These are phyloP conservation scores for Wickerhamomyces hampshirensis DNA, from an alignment of 805 yeast species.

Conservation along the genomic window DNA sequence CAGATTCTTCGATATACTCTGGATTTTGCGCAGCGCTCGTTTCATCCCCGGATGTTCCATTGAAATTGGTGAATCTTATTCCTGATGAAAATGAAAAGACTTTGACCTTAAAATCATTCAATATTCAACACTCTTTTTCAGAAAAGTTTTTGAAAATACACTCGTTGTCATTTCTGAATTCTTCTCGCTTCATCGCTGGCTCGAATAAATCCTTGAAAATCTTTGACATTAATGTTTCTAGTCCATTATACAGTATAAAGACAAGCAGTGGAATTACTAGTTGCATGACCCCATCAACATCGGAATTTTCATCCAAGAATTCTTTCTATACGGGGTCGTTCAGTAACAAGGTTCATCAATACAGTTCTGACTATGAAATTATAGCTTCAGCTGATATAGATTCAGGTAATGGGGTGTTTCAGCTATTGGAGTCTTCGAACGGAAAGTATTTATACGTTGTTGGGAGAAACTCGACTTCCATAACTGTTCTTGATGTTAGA, in stretches of 20 bases:
- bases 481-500: constrained; percentile 33
- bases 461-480: constrained; percentile 25
- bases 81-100: constrained; percentile 15
- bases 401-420: constrained; percentile 30
- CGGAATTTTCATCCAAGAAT: constrained; percentile 13
- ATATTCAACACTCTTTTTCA: constrained; percentile 27
- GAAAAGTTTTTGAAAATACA: constrained; percentile 30
- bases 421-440: constrained; percentile 31
- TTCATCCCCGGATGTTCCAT: constrained; percentile 30
- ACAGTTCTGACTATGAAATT: constrained; percentile 23
- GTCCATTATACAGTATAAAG: constrained; percentile 13
- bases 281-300: constrained; percentile 6
- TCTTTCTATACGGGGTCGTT: constrained; percentile 29
- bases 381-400: constrained; percentile 9
- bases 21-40: constrained; percentile 24
- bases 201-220: constrained; percentile 24
- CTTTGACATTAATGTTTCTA: constrained; percentile 27
- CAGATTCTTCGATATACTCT: constrained; percentile 29
- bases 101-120: constrained; percentile 22
- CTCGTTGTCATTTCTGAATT: constrained; percentile 22
- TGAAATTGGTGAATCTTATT: constrained; percentile 26
- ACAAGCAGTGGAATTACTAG: constrained; percentile 20
- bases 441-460: constrained; percentile 32
- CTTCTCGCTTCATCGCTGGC: constrained; percentile 28
- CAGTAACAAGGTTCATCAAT: constrained; percentile 26